Evolutionary conservation across 805 yeast genomes (phyloP).

Genomic region (Candida nonsorbophila): DNA sequence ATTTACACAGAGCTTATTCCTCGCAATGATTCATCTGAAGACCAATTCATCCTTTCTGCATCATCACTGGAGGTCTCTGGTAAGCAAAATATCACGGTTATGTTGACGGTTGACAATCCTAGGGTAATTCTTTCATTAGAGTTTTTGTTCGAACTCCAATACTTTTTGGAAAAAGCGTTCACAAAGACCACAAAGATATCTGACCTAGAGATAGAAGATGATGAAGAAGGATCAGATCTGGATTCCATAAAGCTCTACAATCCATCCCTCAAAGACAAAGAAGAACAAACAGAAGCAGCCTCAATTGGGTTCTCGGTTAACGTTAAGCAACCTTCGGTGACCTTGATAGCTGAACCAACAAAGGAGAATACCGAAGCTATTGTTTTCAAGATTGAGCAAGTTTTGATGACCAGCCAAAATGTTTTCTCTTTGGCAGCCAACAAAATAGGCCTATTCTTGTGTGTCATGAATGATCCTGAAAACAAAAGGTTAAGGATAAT

Average conservation of each 20-base stretch:
- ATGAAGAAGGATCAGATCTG: slow-evolving; percentile 1
- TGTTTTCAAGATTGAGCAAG: slow-evolving; percentile 82
- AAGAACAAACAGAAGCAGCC: slow-evolving; percentile 2
- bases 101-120: slow-evolving; percentile 75
- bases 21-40: slow-evolving; percentile 49
- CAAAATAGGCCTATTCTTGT: slow-evolving; percentile 82
- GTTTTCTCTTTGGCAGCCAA: slow-evolving; percentile 62
- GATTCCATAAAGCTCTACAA: slow-evolving; percentile 1
- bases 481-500: slow-evolving; percentile 63
- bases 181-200: slow-evolving; percentile 13
- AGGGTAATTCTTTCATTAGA: slow-evolving; percentile 79
- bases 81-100: slow-evolving; percentile 38
- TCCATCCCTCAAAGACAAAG: slow-evolving; percentile 5
- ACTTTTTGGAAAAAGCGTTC: slow-evolving; percentile 52
- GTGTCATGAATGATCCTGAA: slow-evolving; percentile 66
- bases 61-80: slow-evolving; percentile 35
- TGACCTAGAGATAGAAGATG: slow-evolving; percentile 12
- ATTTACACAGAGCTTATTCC: slow-evolving; percentile 82
- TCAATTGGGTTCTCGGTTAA: slow-evolving; percentile 55
- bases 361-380: slow-evolving; percentile 72
- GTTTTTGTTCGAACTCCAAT: slow-evolving; percentile 70
- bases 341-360: slow-evolving; percentile 76
- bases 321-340: slow-evolving; percentile 69
- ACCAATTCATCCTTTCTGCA: slow-evolving; percentile 65
- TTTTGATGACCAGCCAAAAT: slow-evolving; percentile 63